These are phyloP conservation scores for Neurospora cerealis DNA, from an alignment of 495 filamentous ascomycete species.

Conservation along the genomic window DNA sequence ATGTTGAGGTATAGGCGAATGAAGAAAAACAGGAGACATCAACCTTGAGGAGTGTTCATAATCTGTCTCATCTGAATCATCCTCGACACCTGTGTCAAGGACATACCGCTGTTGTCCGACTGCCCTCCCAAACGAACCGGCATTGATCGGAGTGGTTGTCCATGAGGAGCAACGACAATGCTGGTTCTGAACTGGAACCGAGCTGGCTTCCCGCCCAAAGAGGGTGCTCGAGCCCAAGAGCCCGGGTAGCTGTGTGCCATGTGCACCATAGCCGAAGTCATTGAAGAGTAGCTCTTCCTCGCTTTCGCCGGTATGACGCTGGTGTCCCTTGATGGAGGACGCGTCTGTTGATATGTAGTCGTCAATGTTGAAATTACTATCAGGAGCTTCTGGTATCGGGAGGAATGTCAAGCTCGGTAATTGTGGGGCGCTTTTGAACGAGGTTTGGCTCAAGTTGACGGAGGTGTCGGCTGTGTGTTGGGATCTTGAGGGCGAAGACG, in stretches of 20 bases:
- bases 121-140: constrained; percentile 7
- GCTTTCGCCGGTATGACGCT: constrained; percentile 22
- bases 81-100: constrained; percentile 8
- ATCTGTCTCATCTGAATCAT: constrained; percentile 1
- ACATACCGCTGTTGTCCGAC: constrained; percentile 6
- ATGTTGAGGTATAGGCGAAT: neutral
- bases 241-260: constrained; percentile 28
- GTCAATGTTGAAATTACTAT: constrained; percentile 24
- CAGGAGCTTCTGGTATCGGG: neutral
- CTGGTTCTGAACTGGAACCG: neutral
- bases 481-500: constrained; percentile 28
- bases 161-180: neutral
- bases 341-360: constrained; percentile 30
- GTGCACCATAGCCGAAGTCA: constrained; percentile 24
- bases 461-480: constrained; percentile 35
- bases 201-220: neutral
- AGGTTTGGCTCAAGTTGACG: constrained; percentile 23
- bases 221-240: constrained; percentile 14
- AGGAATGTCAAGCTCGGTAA: neutral
- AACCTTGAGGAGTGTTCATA: neutral
- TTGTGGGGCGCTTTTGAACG: neutral
- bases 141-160: neutral
- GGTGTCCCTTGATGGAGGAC: constrained; percentile 22
- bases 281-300: constrained; percentile 37
- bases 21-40: neutral